Evolutionary conservation across 2,329 filamentous ascomycete genomes (phyloP).

Genomic region (Aspergillus sp.): DNA sequence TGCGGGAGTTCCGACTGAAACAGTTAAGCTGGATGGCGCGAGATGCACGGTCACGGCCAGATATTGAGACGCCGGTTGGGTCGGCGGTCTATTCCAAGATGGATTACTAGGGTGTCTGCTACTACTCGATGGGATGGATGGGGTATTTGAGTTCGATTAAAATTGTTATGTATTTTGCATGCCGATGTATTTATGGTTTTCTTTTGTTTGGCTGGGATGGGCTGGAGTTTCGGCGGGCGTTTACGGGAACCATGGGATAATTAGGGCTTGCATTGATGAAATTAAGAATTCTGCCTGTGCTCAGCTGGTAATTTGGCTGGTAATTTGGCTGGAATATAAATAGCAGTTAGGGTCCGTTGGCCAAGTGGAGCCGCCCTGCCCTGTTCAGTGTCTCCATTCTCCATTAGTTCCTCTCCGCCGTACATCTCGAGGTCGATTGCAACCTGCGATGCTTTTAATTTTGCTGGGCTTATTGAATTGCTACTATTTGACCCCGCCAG

Average conservation of each 20-base stretch:
- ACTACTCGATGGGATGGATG: background rate
- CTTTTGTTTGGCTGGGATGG: background rate
- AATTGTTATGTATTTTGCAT: too few species aligned
- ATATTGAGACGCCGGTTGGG: background rate
- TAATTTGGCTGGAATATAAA: background rate
- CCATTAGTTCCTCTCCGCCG: too few species aligned
- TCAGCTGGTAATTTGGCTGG: background rate
- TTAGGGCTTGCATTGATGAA: background rate
- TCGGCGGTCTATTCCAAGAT: background rate
- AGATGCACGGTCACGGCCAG: background rate
- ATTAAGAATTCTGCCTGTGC: background rate
- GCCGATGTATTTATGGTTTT: background rate
- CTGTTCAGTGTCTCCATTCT: too few species aligned
- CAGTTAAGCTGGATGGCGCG: constrained; percentile 24
- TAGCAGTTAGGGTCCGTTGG: too few species aligned
- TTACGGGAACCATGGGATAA: background rate
- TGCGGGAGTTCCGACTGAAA: constrained; percentile 27
- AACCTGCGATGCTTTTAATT: background rate
- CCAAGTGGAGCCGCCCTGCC: too few species aligned
- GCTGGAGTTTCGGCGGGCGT: background rate
- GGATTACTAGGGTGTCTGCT: background rate
- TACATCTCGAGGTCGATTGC: background rate
- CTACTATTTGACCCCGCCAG: too few species aligned
- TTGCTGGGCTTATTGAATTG: background rate
- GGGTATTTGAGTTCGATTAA: background rate